phyloP scores from a whole-genome alignment of 2,329 filamentous ascomycete species.

The Aspergillus texensis region DNA sequence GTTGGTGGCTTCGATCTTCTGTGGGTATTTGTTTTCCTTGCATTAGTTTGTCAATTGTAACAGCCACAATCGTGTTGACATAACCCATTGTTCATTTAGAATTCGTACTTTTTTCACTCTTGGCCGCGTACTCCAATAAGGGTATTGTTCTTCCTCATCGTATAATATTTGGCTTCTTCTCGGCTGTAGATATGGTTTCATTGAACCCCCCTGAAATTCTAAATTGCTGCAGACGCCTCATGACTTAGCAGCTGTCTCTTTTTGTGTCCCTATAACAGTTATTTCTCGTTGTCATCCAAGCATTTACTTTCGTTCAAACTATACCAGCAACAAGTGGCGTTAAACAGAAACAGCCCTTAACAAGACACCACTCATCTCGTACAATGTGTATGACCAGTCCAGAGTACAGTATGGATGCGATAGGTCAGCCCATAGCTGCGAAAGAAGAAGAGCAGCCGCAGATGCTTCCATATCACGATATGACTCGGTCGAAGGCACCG shows the following conservation, averaged over 20 bases:
- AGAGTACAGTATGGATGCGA: conserved; percentile 17
- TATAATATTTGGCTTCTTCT: conserved; percentile 21
- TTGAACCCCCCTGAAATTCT: neutral
- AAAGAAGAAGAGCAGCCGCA: conserved; percentile 20
- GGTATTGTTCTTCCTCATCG: conserved; percentile 1
- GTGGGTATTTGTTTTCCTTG: conserved; percentile 30
- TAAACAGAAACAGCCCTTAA: neutral
- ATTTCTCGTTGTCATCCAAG: neutral
- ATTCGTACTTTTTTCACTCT: conserved; percentile 23
- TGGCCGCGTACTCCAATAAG: conserved; percentile 8
- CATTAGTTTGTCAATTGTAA: conserved; percentile 25
- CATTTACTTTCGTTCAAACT: neutral
- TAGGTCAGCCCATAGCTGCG: conserved; percentile 16
- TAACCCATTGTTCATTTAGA: conserved; percentile 7
- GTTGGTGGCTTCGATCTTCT: conserved; percentile 12
- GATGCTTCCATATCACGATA: conserved; percentile 24
- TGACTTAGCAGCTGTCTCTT: neutral
- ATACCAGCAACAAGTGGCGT: neutral
- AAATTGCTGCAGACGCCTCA: neutral
- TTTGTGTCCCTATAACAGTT: neutral
- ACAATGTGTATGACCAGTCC: conserved; percentile 19
- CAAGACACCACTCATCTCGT: neutral
- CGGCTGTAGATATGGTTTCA: conserved; percentile 2
- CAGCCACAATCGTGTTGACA: conserved; percentile 20
- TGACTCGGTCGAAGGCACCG: conserved; percentile 23